Conservation (phyloP, 2,329 filamentous ascomycete species). For the Paracorniculantispora psalliotae region DNA sequence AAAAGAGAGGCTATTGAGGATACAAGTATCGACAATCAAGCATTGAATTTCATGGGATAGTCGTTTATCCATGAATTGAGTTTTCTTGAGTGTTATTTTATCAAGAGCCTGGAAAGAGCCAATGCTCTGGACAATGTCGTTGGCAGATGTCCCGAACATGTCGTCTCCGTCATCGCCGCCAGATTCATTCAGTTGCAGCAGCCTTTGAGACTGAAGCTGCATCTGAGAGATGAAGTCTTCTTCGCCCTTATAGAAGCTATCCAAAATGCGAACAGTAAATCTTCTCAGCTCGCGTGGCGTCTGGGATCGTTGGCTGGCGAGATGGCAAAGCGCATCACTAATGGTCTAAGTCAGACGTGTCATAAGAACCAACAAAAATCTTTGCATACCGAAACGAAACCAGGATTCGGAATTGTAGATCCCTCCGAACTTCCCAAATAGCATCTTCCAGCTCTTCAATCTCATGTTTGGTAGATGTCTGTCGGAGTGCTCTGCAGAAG, state of each 20-base stretch:
- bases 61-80: background rate
- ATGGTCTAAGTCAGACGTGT: background rate
- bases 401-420: background rate
- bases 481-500: background rate
- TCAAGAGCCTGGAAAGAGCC: background rate
- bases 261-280: background rate
- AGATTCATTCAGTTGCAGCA: background rate
- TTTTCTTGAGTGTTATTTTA: background rate
- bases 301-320: background rate
- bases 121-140: background rate
- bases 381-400: background rate
- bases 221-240: background rate
- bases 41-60: background rate
- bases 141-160: background rate
- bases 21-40: background rate
- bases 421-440: background rate
- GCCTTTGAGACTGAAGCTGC: background rate
- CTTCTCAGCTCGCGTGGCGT: background rate
- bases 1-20: conserved; percentile 3
- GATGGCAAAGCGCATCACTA: background rate
- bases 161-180: background rate
- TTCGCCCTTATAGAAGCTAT: background rate
- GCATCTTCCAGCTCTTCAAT: background rate
- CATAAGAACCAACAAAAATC: background rate
- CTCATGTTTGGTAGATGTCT: background rate